phyloP scores from a whole-genome alignment of 352 stramenopile genomes.

The Phytophthora constricta region DNA sequence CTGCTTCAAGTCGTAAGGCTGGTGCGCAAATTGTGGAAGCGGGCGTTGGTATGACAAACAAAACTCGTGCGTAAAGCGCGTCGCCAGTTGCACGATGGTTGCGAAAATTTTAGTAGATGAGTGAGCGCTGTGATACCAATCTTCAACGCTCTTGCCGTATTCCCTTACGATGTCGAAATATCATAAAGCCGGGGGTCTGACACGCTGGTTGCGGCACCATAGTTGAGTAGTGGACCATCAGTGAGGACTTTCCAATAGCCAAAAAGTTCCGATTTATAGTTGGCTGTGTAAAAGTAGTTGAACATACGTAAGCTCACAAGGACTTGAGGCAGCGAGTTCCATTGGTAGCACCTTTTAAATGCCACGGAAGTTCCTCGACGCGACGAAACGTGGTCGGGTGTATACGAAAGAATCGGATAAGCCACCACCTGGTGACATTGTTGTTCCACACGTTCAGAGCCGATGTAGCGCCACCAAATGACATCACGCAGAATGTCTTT shows the following conservation, averaged over 20 bases:
- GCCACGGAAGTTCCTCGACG: constrained; percentile 93
- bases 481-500: constrained; percentile 89
- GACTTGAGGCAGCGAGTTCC: constrained; percentile 84
- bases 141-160: constrained; percentile 89
- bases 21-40: constrained; percentile 78
- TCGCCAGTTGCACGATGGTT: constrained; percentile 79
- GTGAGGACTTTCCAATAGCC: constrained; percentile 91
- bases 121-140: constrained; percentile 80
- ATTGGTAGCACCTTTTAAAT: constrained; percentile 92
- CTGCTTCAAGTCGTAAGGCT: constrained; percentile 72
- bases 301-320: constrained; percentile 93
- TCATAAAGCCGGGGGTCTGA: constrained; percentile 55
- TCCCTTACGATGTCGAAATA: constrained; percentile 93
- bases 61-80: constrained; percentile 92
- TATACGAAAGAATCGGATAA: constrained; percentile 86
- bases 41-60: constrained; percentile 74
- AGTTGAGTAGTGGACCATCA: constrained; percentile 71
- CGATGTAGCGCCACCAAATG: constrained; percentile 89
- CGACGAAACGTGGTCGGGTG: constrained; percentile 82
- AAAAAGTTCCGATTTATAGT: constrained; percentile 91
- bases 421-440: constrained; percentile 83
- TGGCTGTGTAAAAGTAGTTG: constrained; percentile 90
- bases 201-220: constrained; percentile 37
- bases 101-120: constrained; percentile 82
- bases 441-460: constrained; percentile 70